Percentiles rank a stretch among this genome's conserved stretches.
Evolutionary conservation across 2,329 filamentous ascomycete species (phyloP).

Genomic region (Aureobasidium sp.): DNA sequence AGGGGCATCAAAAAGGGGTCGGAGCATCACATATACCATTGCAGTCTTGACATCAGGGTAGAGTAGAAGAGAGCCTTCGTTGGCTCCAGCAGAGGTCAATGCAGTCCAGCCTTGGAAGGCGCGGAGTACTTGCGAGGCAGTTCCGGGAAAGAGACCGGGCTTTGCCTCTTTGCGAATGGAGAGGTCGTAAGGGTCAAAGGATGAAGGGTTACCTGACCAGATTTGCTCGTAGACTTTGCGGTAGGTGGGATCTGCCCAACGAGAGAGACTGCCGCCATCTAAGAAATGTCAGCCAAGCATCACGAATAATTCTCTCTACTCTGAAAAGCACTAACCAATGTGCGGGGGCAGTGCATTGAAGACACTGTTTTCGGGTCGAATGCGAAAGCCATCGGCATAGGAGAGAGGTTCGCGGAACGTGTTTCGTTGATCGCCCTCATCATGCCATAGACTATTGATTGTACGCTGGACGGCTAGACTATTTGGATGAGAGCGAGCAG

Average conservation of each 20-base stretch:
- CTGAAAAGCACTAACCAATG: not conserved
- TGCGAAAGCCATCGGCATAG: slow-evolving; percentile 3
- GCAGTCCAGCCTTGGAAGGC: slow-evolving; percentile 11
- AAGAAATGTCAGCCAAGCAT: not conserved
- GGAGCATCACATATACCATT: slow-evolving; percentile 4
- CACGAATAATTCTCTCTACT: no score
- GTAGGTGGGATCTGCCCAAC: slow-evolving; percentile 3
- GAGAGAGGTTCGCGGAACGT: not conserved
- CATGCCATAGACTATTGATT: not conserved
- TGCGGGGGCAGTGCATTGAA: not conserved
- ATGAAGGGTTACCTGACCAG: not conserved
- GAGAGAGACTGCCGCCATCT: slow-evolving; percentile 7
- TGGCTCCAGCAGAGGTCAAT: not conserved
- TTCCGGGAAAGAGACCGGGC: not conserved
- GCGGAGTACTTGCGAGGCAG: not conserved
- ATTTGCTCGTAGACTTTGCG: not conserved
- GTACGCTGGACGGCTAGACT: not conserved
- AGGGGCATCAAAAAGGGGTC: slow-evolving; percentile 1
- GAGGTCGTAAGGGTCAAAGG: not conserved
- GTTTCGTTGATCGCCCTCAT: not conserved
- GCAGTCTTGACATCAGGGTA: slow-evolving; percentile 6
- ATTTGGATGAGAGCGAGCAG: slow-evolving; percentile 6
- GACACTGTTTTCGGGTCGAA: not conserved
- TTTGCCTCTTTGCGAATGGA: slow-evolving; percentile 3
- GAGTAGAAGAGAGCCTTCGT: slow-evolving; percentile 4